Evolutionary conservation across 192 early-diverging fungal species (phyloP), one percentile per base, ranked within the genome.

Genomic region (Umbelopsis sp.): DNA sequence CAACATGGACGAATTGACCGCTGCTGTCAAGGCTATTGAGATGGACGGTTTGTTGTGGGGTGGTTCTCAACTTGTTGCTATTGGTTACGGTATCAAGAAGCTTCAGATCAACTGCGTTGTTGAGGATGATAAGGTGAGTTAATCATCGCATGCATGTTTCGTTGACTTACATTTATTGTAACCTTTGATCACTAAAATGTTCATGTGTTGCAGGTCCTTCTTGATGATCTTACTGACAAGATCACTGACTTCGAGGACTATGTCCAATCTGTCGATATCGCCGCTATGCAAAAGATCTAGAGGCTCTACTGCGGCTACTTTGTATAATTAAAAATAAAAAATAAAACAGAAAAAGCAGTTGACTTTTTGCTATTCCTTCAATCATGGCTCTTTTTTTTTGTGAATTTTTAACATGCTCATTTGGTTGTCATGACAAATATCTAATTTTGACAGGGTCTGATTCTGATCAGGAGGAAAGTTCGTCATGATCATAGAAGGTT

Each of bases 1-100:
- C 66, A 85, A 91, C 71, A 91, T 97, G 87, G 86, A 74, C 44
- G 93, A 81, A 38, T 81, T 98, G 44, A 91, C 93, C 77, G 80
- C 77, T 26, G 71, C 72, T 69, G 92, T 98, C 83, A 86, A 87
- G 75, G 76, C 70, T 50, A 94, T 98, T 65, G 70, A 73, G 32
- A 91, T 96, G 92, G 91, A 93, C 69, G 96, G 96, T 80, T 90
- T 98, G 50, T 73, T 92, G 72, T 97, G 96, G 95, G 95, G 94
- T 81, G 82, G 82, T 71, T 85, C 78, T 72, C 87, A 95, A 87
- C 85, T 89, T 50, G 83, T 94, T 67, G 80, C 94, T 66, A 87
- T 96, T 76, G 97, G 95, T 75, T 98, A 88, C 82, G 97, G 97
- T 82, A 93, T 98, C 87, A 95, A 92, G 85, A 97, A 98, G 90